These are phyloP conservation scores for Vigna trinervia DNA, from an alignment of 306 rosid species.

Conservation along the genomic window DNA sequence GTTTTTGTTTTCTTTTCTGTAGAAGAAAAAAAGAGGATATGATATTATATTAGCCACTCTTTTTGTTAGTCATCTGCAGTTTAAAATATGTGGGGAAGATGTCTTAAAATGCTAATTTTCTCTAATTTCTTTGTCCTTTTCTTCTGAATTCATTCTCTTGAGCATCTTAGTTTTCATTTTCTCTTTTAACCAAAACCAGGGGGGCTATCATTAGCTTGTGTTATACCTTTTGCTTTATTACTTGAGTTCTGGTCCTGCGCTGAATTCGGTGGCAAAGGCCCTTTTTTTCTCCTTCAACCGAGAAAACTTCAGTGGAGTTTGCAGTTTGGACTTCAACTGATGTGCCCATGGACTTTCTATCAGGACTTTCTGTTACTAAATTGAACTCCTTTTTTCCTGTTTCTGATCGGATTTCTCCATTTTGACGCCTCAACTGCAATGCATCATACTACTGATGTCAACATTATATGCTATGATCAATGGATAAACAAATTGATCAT, in stretches of 20 bases:
- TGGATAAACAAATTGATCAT: neutral
- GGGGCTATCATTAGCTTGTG: conserved; percentile 14
- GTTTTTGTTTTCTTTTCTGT: neutral
- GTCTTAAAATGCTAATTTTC: conserved; percentile 14
- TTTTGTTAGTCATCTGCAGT: conserved; percentile 11
- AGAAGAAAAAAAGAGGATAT: neutral
- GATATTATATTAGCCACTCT: conserved; percentile 23
- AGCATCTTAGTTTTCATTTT: conserved; percentile 10
- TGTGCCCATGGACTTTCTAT: conserved; percentile 62
- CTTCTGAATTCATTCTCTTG: conserved; percentile 22
- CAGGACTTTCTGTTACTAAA: conserved; percentile 55
- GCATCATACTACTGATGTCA: conserved; percentile 35
- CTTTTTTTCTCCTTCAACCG: conserved; percentile 59
- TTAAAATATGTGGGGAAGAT: neutral
- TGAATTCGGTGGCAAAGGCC: conserved; percentile 51
- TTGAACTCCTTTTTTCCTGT: conserved; percentile 42
- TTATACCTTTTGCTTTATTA: conserved; percentile 67
- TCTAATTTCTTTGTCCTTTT: conserved; percentile 29
- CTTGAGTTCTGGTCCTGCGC: conserved; percentile 61
- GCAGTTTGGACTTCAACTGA: conserved; percentile 83
- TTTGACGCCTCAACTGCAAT: conserved; percentile 66
- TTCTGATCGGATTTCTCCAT: conserved; percentile 42
- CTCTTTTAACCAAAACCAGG: conserved; percentile 17
- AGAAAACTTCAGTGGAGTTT: conserved; percentile 64
- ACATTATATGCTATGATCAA: conserved; percentile 9